A percentile compares a stretch with the other conserved stretches of the same genome.
Evolutionary conservation across 2,329 filamentous ascomycete genomes (phyloP).

Genomic region (Nemania sp.): DNA sequence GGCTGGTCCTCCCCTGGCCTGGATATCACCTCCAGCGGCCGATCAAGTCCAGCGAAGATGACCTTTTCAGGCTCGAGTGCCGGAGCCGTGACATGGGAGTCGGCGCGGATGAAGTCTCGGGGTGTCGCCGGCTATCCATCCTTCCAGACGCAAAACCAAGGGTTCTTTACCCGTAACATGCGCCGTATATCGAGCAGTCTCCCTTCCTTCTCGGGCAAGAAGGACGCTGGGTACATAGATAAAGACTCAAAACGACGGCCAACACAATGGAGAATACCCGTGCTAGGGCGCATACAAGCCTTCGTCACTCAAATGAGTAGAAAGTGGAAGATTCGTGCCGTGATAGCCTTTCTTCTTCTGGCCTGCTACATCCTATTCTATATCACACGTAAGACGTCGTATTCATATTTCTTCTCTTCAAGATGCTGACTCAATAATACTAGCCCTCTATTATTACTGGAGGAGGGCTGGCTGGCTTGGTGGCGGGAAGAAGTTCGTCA

Average conservation of each 20-base stretch:
- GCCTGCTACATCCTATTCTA: constrained; percentile 69
- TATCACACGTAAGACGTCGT: constrained; percentile 70
- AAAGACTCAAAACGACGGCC: constrained; percentile 72
- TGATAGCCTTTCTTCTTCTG: constrained; percentile 63
- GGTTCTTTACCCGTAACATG: constrained; percentile 86
- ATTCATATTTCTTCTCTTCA: not conserved
- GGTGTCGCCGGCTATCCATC: constrained; percentile 75
- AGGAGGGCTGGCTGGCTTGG: constrained; percentile 74
- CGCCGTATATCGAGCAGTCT: constrained; percentile 78
- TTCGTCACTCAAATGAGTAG: constrained; percentile 59
- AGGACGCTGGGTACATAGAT: constrained; percentile 61
- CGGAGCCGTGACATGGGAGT: constrained; percentile 75
- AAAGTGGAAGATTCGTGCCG: constrained; percentile 65
- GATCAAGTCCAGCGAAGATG: constrained; percentile 64
- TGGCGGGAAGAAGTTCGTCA: constrained; percentile 87
- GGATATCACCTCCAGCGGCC: constrained; percentile 69
- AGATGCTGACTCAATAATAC: constrained; percentile 34
- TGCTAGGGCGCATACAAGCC: constrained; percentile 52
- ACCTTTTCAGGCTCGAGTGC: constrained; percentile 54
- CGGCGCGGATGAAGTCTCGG: constrained; percentile 75
- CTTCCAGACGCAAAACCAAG: constrained; percentile 78
- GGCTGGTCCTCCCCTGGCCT: constrained; percentile 87
- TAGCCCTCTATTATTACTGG: constrained; percentile 64
- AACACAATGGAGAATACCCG: constrained; percentile 56
- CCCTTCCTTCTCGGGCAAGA: constrained; percentile 66